Evolutionary conservation across 352 stramenopile genomes (phyloP), one percentile per base, ranked within the genome.

Genomic region (Phytophthora kernoviae): DNA sequence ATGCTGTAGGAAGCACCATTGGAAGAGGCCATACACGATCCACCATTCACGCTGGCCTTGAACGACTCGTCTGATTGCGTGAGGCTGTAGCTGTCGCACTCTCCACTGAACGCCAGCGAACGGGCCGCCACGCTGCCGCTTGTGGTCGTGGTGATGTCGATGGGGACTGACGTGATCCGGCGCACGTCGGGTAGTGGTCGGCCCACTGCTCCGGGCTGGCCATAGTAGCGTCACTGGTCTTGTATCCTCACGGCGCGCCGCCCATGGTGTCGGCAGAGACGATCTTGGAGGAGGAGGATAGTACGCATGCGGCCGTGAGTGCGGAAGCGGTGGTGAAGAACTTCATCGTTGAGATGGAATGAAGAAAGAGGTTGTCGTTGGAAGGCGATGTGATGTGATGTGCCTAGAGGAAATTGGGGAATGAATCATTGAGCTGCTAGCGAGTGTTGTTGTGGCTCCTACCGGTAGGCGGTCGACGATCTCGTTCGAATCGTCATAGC

Each of bases 1-100:
- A 81, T 56, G 7, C 57, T 66, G 69, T 74, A 81, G 14, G 46
- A 45, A 2, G 41, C 45, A 7, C 47, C 44, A 10, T 69, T 65
- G 6, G 53, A 26, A 3, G 52, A 58, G 12, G 69, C 54, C 5
- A 43, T 30, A 24, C 65, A 73, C 10, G 49, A 61, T 67, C 63
- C 56, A n/a, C 62, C 45, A 36, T 59, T 51, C 41, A 67, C 51
- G 26, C n/a, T 27, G 9, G 45, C 65, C 43, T 66, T 58, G 50
- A 69, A 65, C 17, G 59, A 44, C 43, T 73, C 59, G 3, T 61
- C 34, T 14, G 53, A 47, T 40, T 66, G 37, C 27, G 54, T 46
- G 11, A 73, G 34, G 12, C 62, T 69, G 48, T 62, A 73, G 20
- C 61, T 24, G 1, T 42, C 44, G 42, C 64, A 69, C 1, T 55